Evolutionary conservation across 306 rosid genomes (phyloP).

Genomic region (Begonia fuchsioides): DNA sequence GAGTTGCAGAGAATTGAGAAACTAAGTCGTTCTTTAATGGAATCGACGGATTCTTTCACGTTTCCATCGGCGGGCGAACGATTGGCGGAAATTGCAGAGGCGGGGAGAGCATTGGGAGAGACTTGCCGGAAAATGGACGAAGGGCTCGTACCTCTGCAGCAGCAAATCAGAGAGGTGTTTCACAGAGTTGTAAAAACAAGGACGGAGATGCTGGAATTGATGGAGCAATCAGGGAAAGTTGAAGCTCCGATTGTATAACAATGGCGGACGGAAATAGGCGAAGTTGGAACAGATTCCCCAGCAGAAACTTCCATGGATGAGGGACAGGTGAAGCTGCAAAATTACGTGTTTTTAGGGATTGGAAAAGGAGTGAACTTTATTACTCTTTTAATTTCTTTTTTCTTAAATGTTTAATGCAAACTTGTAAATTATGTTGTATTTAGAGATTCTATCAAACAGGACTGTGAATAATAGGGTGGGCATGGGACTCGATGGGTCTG

Average conservation of each 20-base stretch:
- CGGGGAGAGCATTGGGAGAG: slow-evolving; percentile 53
- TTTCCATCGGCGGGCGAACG: slow-evolving; percentile 43
- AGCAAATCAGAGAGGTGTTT: slow-evolving; percentile 74
- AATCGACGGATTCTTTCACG: slow-evolving; percentile 52
- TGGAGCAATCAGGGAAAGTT: slow-evolving; percentile 56
- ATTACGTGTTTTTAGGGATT: too few species aligned
- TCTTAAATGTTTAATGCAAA: too few species aligned
- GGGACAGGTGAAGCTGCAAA: too few species aligned
- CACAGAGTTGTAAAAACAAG: slow-evolving; percentile 78
- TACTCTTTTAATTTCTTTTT: too few species aligned
- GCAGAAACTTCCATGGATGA: too few species aligned
- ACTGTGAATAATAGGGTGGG: too few species aligned
- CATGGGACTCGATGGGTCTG: too few species aligned
- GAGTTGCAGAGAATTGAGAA: slow-evolving; percentile 86
- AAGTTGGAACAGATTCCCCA: too few species aligned
- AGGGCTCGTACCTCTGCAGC: slow-evolving; percentile 76
- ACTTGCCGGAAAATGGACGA: slow-evolving; percentile 70
- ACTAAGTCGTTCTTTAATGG: slow-evolving; percentile 35
- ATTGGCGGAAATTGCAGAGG: slow-evolving; percentile 35
- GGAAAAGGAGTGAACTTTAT: too few species aligned
- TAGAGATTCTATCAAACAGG: too few species aligned
- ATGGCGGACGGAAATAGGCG: background rate
- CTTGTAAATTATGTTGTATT: too few species aligned
- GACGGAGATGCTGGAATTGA: slow-evolving; percentile 49
- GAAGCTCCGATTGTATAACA: slow-evolving; percentile 28